Evolutionary conservation across 108 stramenopile species (phyloP).

Genomic region (Bacterosira constricta): DNA sequence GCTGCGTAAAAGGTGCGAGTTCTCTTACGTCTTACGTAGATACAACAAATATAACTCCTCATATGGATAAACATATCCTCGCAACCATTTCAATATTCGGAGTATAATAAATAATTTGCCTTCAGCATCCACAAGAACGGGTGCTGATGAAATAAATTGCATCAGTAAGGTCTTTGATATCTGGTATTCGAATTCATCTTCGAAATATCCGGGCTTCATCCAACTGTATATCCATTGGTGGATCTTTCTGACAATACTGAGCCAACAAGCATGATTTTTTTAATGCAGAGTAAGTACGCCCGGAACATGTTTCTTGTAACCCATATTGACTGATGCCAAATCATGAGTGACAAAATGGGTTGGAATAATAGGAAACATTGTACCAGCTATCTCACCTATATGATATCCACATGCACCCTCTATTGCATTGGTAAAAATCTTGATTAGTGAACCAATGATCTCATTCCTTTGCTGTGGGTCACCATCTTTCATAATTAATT

Average conservation of each 20-base stretch:
- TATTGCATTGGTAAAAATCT: not conserved
- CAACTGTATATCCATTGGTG: conserved; percentile 15
- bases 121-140: not conserved
- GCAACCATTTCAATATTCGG: not conserved
- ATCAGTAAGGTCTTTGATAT: not conserved
- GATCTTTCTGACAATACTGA: not conserved
- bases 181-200: not conserved
- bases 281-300: not conserved
- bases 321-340: not conserved
- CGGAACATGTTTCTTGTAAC: not conserved
- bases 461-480: conserved; percentile 4
- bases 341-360: no score
- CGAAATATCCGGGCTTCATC: conserved; percentile 5
- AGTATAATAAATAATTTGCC: not conserved
- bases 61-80: not conserved
- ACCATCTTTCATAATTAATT: not conserved
- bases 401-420: not conserved
- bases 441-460: not conserved
- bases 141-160: not conserved
- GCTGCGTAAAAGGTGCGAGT: not conserved
- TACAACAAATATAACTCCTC: not conserved
- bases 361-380: not conserved
- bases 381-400: not conserved
- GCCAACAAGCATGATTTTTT: not conserved
- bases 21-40: no score